Percentiles rank a stretch among this genome's conserved stretches.
These are phyloP conservation scores for Emericellopsis cladophorae DNA, from an alignment of 2,329 filamentous ascomycete genomes.

Conservation along the genomic window DNA sequence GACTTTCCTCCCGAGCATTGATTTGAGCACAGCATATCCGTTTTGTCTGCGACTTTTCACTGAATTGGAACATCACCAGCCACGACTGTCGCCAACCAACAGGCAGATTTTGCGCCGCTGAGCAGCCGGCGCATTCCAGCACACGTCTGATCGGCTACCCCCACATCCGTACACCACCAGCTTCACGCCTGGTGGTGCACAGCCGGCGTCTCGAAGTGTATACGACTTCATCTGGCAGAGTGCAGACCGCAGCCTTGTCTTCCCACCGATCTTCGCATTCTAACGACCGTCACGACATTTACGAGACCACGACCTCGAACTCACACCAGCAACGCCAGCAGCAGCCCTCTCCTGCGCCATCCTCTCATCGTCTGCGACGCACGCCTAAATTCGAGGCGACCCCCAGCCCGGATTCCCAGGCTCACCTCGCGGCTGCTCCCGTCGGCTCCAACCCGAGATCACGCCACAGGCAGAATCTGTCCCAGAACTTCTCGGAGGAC, in stretches of 20 bases:
- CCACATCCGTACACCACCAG: not conserved
- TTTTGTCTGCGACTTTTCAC: no score
- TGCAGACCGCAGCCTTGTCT: conserved; percentile 31
- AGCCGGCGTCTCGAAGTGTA: conserved; percentile 28
- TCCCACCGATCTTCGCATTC: conserved; percentile 21
- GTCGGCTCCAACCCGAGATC: conserved; percentile 31
- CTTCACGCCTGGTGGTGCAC: conserved; percentile 20
- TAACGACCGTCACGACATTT: conserved; percentile 43
- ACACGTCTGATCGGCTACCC: no score
- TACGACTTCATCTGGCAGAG: no score
- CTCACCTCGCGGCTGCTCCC: conserved; percentile 33
- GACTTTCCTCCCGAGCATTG: no score
- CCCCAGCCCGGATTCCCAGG: conserved; percentile 25
- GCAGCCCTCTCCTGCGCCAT: conserved; percentile 22
- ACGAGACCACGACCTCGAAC: conserved; percentile 30
- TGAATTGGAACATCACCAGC: no score
- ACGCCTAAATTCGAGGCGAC: conserved; percentile 36
- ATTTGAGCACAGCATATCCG: no score
- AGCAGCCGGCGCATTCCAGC: no score
- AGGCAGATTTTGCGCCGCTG: not conserved
- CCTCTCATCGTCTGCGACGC: conserved; percentile 35
- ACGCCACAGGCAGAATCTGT: conserved; percentile 18
- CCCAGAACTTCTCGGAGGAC: conserved; percentile 35
- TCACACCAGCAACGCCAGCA: conserved; percentile 32
- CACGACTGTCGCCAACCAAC: not conserved